A percentile compares a stretch with the other conserved stretches of the same genome.
Conservation (phyloP, 768 basidiomycete species). For the Serendipita sp. region DNA sequence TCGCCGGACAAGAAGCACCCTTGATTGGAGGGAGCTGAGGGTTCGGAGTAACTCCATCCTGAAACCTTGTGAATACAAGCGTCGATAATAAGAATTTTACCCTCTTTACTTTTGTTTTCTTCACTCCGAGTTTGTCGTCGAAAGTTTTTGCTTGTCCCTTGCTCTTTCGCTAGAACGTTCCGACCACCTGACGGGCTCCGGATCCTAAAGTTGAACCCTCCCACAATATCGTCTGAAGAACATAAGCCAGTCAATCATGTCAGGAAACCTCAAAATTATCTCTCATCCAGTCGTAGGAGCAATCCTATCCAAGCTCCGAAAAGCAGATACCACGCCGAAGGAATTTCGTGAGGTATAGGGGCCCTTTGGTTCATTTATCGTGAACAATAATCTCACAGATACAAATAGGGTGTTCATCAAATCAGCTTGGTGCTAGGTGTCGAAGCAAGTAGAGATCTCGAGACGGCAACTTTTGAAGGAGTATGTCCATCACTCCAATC, state of each 20-base stretch:
- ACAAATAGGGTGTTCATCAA: slow-evolving; percentile 45
- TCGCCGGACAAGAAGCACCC: slow-evolving; percentile 29
- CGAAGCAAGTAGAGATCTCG: slow-evolving; percentile 58
- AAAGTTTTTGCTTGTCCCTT: neutral
- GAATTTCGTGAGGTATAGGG: slow-evolving; percentile 58
- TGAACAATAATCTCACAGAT: neutral
- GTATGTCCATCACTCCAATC: slow-evolving; percentile 27
- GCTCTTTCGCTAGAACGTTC: neutral
- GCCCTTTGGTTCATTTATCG: neutral
- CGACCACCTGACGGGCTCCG: neutral
- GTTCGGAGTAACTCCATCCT: slow-evolving; percentile 35
- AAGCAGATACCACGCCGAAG: slow-evolving; percentile 41
- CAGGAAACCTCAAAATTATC: slow-evolving; percentile 20
- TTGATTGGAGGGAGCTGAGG: slow-evolving; percentile 43
- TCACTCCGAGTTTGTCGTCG: neutral
- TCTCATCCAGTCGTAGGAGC: slow-evolving; percentile 60
- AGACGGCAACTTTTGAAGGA: slow-evolving; percentile 43
- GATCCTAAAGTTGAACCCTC: neutral
- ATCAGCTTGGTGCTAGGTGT: slow-evolving; percentile 68
- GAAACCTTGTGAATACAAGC: slow-evolving; percentile 87
- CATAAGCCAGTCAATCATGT: slow-evolving; percentile 15
- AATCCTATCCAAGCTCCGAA: slow-evolving; percentile 52
- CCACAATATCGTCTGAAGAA: neutral
- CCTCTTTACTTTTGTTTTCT: neutral
- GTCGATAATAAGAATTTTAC: slow-evolving; percentile 31